Evolutionary conservation across 352 stramenopile genomes (phyloP), one percentile per base, ranked within the genome.

Genomic region (Pythium utonaiense): DNA sequence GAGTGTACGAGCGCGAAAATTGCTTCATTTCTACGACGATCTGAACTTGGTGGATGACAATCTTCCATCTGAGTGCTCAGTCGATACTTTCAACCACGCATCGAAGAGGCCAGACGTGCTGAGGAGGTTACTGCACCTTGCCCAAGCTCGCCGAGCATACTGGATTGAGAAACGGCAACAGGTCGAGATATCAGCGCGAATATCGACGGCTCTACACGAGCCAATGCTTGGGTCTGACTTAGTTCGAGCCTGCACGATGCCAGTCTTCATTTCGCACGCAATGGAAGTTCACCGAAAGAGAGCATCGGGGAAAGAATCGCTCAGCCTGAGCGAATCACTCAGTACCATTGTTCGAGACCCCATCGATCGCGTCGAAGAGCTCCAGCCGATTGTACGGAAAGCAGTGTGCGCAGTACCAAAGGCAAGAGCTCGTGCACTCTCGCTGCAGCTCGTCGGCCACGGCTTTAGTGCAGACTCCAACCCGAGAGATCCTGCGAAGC

Each of bases 171-270:
- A n/a, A n/a, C n/a, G n/a, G n/a, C n/a, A n/a, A n/a, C n/a, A n/a
- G n/a, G n/a, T n/a, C n/a, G n/a, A n/a, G n/a, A n/a, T n/a, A n/a
- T n/a, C n/a, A n/a, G n/a, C n/a, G n/a, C n/a, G n/a, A n/a, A n/a
- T n/a, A n/a, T n/a, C n/a, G n/a, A n/a, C n/a, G n/a, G n/a, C n/a
- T n/a, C n/a, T n/a, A n/a, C n/a, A n/a, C n/a, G n/a, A n/a, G n/a
- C n/a, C n/a, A n/a, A n/a, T n/a, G n/a, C 85, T 95, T 38, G 83
- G 93, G 60, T 93, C 93, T 31, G 83, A 92, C 49, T 90, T 96
- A 50, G 73, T 96, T 31, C 85, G 86, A 6, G 91, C 78, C 4
- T 47, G 14, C 25, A 83, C 73, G 17, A 78, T 89, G 62, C 74
- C 81, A 2, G 75, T 74, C 9, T 87, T 93, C 44, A 87, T 93